Base-by-base conservation (phyloP, 306 rosid species). In the Pachyrhizus erosus region DNA sequence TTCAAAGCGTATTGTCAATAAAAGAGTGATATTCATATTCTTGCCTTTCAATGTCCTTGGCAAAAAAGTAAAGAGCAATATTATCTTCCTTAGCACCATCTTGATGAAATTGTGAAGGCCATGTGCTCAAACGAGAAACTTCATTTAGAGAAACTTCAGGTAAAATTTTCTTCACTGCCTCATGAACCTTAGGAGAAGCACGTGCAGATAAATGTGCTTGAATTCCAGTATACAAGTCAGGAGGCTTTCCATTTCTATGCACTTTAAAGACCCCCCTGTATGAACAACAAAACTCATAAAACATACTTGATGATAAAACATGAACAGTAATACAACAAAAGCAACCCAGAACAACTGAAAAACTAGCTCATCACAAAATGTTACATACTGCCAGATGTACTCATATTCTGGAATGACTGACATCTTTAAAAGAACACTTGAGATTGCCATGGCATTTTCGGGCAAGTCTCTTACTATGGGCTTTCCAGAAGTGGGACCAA, bases 11-110 rank as follows among this genome's bases (percentile, higher is more conserved):
- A 73, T 33, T n/a, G 23, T 23, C 81, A 65, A 48, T 3, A 70
- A n/a, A 57, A 51, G 26, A 76, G 82, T 26, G 29, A 64, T 27
- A 82, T 40, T 67, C 46, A 76, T 65, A 78, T 42, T n/a, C 71
- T 37, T 39, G 88, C 98, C 97, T 93, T 82, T 91, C 90, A 65
- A 87, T 65, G 88, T 95, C 98, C 81, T 85, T 89, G 62, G 99
- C 98, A 85, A 95, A 95, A 85, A 95, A 93, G 91, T 90, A 93
- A 64, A 95, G 97, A 42, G 97, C 99, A 81, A 95, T 91, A 76
- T 93, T 95, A 79, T 95, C 91, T 82, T 95, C 98, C 73, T 85
- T 90, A 77, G 90, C 91, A 62, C 98, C 97, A 69, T 51, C 82
- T 67, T 88, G 92, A 84, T 42, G 80, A 82, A 95, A 95, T 66